Evolutionary conservation across 768 basidiomycete species (phyloP), one percentile per base, ranked within the genome.

Genomic region (Lactarius sanguifluus): DNA sequence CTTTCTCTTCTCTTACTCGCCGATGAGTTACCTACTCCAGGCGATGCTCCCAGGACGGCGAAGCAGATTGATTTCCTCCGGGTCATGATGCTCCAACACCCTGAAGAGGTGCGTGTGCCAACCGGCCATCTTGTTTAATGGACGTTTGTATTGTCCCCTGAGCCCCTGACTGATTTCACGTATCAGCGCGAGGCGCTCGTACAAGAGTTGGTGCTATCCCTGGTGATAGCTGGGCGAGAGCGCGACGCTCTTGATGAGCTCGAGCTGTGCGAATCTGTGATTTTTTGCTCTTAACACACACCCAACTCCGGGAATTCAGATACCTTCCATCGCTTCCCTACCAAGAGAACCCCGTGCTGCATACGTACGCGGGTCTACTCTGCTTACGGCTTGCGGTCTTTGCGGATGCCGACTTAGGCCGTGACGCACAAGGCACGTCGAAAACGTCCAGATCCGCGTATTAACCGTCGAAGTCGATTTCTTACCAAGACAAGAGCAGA

Each of bases 321-420:
- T 96, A 92, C 74, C 82, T 96, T 6, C 91, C 93, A 1, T 90
- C 92, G 2, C 89, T 91, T 74, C 95, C 95, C 2, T 96, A 88
- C 78, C 88, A 88, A 73, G 90, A 93, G 70, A 91, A 92, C 69
- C 83, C 89, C 1, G 77, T 86, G 8, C 79, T 96, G 34, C 92
- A 96, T 72, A 80, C 86, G 18, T 95, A 96, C 68, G 93, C 94
- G 3, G 94, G 92, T 1, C 76, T 96, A 61, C 77, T 92, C 15
- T 84, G 82, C 32, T 77, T 94, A 28, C 85, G 89, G 71, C 76
- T 85, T n/a, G 82, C 85, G 13, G 86, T 86, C 68, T 76, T 75
- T 1, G n/a, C 66, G 5, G 63, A 30, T 38, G 59, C 56, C 47
- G n/a, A 59, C 38, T 47, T 55, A 20, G 41, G 50, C 40, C 40